Evolutionary conservation across 148 eudicot species (phyloP), one percentile per base, ranked within the genome.

Genomic region (Selenicereus undatus): DNA sequence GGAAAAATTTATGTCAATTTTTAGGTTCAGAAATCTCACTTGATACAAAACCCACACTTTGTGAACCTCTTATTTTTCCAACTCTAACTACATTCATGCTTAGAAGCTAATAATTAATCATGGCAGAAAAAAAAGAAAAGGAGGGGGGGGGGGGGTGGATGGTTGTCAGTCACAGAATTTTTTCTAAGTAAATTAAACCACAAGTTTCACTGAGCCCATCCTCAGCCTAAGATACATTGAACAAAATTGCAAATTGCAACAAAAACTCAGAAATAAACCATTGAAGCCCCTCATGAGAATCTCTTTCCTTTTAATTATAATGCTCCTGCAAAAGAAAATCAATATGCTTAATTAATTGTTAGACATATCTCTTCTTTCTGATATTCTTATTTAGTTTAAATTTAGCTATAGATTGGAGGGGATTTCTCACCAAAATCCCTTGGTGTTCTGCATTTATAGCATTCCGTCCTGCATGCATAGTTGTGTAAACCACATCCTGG

Each of bases 401-500:
- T 3, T 62, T 17, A 73, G 80, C 18, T 68, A 77, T 75, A 81
- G 30, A 21, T 77, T 29, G 69, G 8, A 11, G 50, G n/a, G 39
- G 74, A 83, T 76, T 64, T 62, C 83, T 86, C 74, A 92, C 97
- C 94, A 77, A 22, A 92, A 50, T 91, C 91, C 84, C 82, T 94
- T 48, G 93, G 90, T 50, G 87, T 82, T 81, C 82, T 88, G 93
- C 98, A 94, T 79, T 93, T 93, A 36, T 83, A 90, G 69, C 98
- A 94, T 83, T 94, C 97, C 83, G 74, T 88, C 90, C 95, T 91
- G 83, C 97, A 88, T 11, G 98, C 98, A 66, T 91, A 94, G 81
- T 93, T 94, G 87, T 94, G 98, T 81, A 86, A 80, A n/a, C 94
- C 97, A 71, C 98, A 94, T 81, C 94, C 95, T 6, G 78, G 66